These are phyloP conservation scores for Starmerella stigmatis DNA, from an alignment of 805 yeast genomes.

Conservation along the genomic window DNA sequence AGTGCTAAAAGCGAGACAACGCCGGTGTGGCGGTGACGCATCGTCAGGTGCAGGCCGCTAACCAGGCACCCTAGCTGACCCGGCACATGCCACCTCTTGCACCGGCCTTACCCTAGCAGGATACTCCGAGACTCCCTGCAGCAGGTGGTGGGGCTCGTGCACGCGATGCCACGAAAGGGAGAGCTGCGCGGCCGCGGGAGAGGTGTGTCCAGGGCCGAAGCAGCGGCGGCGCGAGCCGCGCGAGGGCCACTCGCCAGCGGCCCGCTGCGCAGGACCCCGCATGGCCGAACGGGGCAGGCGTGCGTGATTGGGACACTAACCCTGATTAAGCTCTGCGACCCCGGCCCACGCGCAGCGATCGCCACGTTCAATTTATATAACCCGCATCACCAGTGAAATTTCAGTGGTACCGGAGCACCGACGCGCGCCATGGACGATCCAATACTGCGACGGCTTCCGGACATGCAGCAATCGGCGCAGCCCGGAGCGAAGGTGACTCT, in stretches of 20 bases:
- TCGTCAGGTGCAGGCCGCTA: constrained; percentile 3
- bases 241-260: too few species aligned
- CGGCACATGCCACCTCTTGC: constrained; percentile 2
- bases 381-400: neutral
- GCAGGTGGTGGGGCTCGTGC: neutral
- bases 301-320: constrained; percentile 6
- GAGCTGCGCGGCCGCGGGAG: neutral
- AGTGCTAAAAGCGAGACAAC: too few species aligned
- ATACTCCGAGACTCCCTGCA: neutral
- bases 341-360: constrained; percentile 8
- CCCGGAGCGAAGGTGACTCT: constrained; percentile 2
- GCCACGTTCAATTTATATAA: constrained; percentile 8
- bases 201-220: neutral
- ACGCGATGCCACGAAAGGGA: neutral
- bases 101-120: constrained; percentile 1
- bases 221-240: neutral
- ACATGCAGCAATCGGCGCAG: neutral
- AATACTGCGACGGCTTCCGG: constrained; percentile 4
- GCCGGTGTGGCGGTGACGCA: constrained; percentile 1
- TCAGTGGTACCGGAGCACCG: neutral
- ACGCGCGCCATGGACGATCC: constrained; percentile 1
- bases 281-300: neutral
- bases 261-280: too few species aligned
- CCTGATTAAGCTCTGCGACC: constrained; percentile 8
- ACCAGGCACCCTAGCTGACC: neutral